A percentile compares a stretch with the other conserved stretches of the same genome.
phyloP scores from a whole-genome alignment of 805 yeast genomes.

The Lachancea waltii region DNA sequence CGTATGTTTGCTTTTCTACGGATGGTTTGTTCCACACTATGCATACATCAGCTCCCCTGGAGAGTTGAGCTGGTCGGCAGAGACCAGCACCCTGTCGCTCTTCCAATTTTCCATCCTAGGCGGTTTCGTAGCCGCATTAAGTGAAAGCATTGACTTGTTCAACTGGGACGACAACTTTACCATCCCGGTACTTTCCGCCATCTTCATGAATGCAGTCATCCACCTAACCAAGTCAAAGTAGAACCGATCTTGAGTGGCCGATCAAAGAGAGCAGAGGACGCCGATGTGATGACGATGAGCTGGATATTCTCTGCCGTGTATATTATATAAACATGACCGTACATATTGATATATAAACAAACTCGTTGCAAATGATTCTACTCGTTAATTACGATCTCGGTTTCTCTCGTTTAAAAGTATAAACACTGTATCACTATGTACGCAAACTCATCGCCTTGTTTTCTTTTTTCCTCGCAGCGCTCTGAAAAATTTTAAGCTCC shows the following conservation, averaged over 20 bases:
- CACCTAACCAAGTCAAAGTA: conserved; percentile 10
- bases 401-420: too few species aligned
- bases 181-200: conserved; percentile 80
- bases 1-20: conserved; percentile 65
- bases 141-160: conserved; percentile 76
- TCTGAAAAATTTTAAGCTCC: conserved; percentile 7
- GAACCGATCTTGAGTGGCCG: too few species aligned
- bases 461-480: conserved; percentile 1
- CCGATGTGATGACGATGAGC: too few species aligned
- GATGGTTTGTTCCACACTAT: conserved; percentile 60
- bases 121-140: conserved; percentile 78
- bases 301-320: too few species aligned
- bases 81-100: conserved; percentile 50
- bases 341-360: too few species aligned
- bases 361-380: too few species aligned
- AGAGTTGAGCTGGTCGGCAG: conserved; percentile 60
- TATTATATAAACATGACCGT: neutral
- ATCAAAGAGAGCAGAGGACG: too few species aligned
- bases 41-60: conserved; percentile 48
- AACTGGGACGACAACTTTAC: conserved; percentile 90
- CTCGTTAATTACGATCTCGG: too few species aligned
- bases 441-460: neutral
- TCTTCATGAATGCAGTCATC: conserved; percentile 49
- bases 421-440: too few species aligned
- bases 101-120: conserved; percentile 49